These are phyloP conservation scores for Sclerotinia subarctica DNA, from an alignment of 2,329 filamentous ascomycete genomes.

Conservation along the genomic window DNA sequence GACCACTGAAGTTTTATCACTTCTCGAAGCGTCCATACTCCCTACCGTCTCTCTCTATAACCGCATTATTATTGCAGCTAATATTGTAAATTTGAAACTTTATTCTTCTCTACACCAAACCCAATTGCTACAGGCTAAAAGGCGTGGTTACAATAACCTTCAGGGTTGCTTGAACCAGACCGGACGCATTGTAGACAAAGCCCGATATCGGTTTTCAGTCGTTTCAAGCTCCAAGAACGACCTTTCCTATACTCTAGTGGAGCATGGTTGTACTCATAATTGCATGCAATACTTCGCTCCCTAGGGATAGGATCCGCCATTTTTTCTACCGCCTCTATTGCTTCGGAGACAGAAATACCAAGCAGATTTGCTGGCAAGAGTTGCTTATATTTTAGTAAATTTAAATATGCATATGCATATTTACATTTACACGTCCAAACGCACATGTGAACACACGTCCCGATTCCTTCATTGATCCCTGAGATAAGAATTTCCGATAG, in stretches of 20 bases:
- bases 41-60: not conserved
- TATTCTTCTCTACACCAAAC: not conserved
- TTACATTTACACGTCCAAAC: constrained; percentile 16
- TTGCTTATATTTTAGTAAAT: constrained; percentile 2
- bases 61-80: not conserved
- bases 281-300: constrained; percentile 16
- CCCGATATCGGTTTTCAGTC: constrained; percentile 17
- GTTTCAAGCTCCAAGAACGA: constrained; percentile 12
- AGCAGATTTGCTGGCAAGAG: constrained; percentile 20
- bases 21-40: no score
- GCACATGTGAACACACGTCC: constrained; percentile 20
- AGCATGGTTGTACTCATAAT: constrained; percentile 13
- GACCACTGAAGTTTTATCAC: no score
- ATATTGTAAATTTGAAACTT: not conserved
- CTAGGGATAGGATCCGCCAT: constrained; percentile 21
- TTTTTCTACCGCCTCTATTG: constrained; percentile 21
- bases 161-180: constrained; percentile 15
- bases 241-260: constrained; percentile 19
- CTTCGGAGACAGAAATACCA: constrained; percentile 1
- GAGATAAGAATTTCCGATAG: constrained; percentile 20
- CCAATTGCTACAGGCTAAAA: not conserved
- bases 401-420: constrained; percentile 22
- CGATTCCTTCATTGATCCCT: constrained; percentile 19
- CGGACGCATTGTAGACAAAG: constrained; percentile 23
- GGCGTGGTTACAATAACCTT: not conserved